Percentiles rank a stretch among this genome's conserved stretches.
Evolutionary conservation across 75 land plant genomes (phyloP).

Genomic region (Cunninghamia lanceolata): DNA sequence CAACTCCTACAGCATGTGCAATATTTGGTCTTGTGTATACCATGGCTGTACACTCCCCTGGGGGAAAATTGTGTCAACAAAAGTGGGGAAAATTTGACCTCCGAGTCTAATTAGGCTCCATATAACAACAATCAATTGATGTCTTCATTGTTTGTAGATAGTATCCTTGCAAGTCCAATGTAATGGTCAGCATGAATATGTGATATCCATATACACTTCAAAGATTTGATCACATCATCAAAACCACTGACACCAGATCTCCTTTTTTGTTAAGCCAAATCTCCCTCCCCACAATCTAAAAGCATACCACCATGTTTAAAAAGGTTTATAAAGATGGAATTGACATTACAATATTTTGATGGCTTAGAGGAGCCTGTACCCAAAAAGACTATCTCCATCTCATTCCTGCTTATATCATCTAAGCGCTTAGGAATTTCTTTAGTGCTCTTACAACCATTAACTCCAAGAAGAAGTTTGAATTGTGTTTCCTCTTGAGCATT

Average conservation of each 20-base stretch:
- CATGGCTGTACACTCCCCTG: no score
- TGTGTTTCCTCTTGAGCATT: neutral
- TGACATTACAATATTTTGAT: conserved; percentile 96
- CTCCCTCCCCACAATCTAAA: conserved; percentile 98
- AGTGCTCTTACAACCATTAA: neutral
- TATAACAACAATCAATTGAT: no score
- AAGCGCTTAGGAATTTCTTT: conserved; percentile 52
- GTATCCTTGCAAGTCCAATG: conserved; percentile 89
- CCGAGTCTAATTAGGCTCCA: no score
- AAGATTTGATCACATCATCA: conserved; percentile 60
- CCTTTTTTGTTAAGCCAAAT: conserved; percentile 87
- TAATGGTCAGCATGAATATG: conserved; percentile 99
- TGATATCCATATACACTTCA: conserved; percentile 93
- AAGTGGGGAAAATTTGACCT: no score
- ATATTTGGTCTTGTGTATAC: no score
- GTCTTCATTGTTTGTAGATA: no score
- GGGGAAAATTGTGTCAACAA: no score
- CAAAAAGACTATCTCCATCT: conserved; percentile 89
- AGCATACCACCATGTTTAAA: conserved; percentile 85
- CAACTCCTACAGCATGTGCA: no score
- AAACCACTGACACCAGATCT: conserved; percentile 87
- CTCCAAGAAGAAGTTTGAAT: conserved; percentile 11
- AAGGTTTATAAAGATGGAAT: conserved; percentile 83
- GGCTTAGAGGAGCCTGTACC: conserved; percentile 99
- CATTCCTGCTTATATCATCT: conserved; percentile 70